Evolutionary conservation across 768 basidiomycete genomes (phyloP).

Genomic region (Butyriboletus loyo): DNA sequence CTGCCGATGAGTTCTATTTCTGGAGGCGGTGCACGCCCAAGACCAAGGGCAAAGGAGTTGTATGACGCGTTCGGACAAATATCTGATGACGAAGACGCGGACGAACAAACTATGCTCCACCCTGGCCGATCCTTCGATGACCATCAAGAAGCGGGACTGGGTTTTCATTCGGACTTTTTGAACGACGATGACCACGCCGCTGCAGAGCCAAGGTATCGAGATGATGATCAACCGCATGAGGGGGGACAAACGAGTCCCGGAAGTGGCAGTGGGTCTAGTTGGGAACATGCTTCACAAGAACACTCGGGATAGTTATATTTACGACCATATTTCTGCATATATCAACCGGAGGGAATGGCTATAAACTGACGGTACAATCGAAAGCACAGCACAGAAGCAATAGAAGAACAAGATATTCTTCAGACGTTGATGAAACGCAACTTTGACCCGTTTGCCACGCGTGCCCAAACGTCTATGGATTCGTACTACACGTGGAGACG

Average conservation of each 20-base stretch:
- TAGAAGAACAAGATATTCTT: background rate
- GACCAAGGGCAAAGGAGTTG: slow-evolving; percentile 76
- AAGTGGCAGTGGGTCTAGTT: slow-evolving; percentile 56
- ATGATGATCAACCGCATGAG: slow-evolving; percentile 45
- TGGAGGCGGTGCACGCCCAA: slow-evolving; percentile 31
- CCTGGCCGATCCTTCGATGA: slow-evolving; percentile 33
- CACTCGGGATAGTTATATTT: slow-evolving; percentile 25
- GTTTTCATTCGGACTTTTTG: slow-evolving; percentile 77
- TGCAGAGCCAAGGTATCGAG: slow-evolving; percentile 41
- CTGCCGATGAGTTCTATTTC: slow-evolving; percentile 75
- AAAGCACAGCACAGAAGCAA: slow-evolving; percentile 5
- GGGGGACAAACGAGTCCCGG: slow-evolving; percentile 31
- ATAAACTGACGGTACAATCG: slow-evolving; percentile 13
- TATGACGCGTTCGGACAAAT: slow-evolving; percentile 96
- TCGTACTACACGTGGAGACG: slow-evolving; percentile 65
- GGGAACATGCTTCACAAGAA: slow-evolving; percentile 64
- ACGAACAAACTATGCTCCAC: slow-evolving; percentile 68
- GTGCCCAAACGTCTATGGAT: slow-evolving; percentile 72
- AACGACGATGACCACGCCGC: slow-evolving; percentile 67
- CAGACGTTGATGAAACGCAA: slow-evolving; percentile 58
- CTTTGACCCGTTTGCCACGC: slow-evolving; percentile 82
- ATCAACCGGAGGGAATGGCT: slow-evolving; percentile 6
- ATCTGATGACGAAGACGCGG: slow-evolving; percentile 76
- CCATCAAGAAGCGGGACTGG: slow-evolving; percentile 39
- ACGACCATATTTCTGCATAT: slow-evolving; percentile 22